phyloP scores from a whole-genome alignment of 805 yeast species.

The Candida silvicultrix region DNA sequence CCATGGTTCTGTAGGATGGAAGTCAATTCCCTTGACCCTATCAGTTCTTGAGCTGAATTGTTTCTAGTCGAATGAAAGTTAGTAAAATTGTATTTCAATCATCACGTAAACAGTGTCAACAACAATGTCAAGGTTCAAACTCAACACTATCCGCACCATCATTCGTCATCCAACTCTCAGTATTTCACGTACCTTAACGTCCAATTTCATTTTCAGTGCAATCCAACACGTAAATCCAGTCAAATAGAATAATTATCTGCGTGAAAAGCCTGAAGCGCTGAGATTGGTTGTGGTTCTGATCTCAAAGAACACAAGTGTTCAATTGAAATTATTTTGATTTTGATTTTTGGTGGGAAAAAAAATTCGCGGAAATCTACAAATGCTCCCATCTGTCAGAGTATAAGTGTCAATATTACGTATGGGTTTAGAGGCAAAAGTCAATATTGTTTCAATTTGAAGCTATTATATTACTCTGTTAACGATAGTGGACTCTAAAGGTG shows the following conservation, averaged over 20 bases:
- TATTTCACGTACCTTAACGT: conserved; percentile 19
- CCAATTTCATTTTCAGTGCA: conserved; percentile 15
- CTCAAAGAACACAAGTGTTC: background rate
- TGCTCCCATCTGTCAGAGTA: background rate
- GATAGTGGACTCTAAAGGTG: no score
- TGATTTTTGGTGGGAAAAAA: background rate
- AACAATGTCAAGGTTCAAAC: background rate
- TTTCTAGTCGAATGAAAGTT: conserved; percentile 46
- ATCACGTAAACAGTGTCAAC: background rate
- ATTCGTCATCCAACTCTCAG: no score
- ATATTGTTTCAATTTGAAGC: no score
- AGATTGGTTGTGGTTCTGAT: background rate
- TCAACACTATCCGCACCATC: no score
- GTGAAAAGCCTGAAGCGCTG: background rate
- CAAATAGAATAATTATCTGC: background rate
- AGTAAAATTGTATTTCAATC: background rate
- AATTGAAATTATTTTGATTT: background rate
- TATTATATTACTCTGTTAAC: no score
- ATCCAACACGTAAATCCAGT: background rate
- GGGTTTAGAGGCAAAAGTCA: no score
- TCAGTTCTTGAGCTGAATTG: conserved; percentile 88
- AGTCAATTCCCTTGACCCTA: conserved; percentile 95
- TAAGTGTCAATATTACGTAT: background rate
- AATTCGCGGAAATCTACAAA: background rate
- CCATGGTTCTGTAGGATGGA: conserved; percentile 99